A percentile compares a stretch with the other conserved stretches of the same genome.
Evolutionary conservation across 2,329 filamentous ascomycete species (phyloP).

Genomic region (Fusarium robinianum): DNA sequence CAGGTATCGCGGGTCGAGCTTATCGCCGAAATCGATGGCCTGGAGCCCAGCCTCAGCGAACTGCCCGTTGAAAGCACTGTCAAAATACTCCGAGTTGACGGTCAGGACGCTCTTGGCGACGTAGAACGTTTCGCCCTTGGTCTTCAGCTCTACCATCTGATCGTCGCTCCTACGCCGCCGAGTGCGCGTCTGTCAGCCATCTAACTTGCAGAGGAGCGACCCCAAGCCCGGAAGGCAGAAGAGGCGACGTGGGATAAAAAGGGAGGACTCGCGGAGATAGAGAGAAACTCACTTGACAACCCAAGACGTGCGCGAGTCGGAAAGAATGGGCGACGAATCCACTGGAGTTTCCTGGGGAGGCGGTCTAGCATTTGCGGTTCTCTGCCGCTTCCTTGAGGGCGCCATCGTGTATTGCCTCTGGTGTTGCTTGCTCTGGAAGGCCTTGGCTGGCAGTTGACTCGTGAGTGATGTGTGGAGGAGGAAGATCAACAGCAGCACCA

Average conservation of each 20-base stretch:
- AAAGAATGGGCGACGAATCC: slow-evolving; percentile 35
- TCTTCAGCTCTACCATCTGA: slow-evolving; percentile 38
- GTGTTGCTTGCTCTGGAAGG: no score
- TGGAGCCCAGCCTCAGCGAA: slow-evolving; percentile 38
- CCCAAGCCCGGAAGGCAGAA: neutral
- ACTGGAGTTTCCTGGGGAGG: slow-evolving; percentile 22
- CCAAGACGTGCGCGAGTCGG: slow-evolving; percentile 42
- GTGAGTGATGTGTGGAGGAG: neutral
- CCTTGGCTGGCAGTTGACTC: no score
- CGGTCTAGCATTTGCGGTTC: slow-evolving; percentile 13
- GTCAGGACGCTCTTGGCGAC: slow-evolving; percentile 40
- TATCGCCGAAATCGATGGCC: slow-evolving; percentile 37
- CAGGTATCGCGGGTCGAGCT: slow-evolving; percentile 42
- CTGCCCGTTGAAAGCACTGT: slow-evolving; percentile 34
- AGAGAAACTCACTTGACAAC: slow-evolving; percentile 39
- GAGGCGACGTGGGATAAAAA: neutral
- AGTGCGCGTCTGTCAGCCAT: slow-evolving; percentile 1
- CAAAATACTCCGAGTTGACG: slow-evolving; percentile 43
- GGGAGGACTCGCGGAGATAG: neutral
- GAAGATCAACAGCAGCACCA: no score
- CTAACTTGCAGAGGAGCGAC: no score
- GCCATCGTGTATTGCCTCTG: no score
- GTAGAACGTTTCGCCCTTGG: slow-evolving; percentile 37
- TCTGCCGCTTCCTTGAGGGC: slow-evolving; percentile 30
- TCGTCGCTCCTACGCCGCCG: slow-evolving; percentile 33